Conservation (phyloP, 2,329 filamentous ascomycete genomes). For the Pseudopyrenochaeta lycopersici region DNA sequence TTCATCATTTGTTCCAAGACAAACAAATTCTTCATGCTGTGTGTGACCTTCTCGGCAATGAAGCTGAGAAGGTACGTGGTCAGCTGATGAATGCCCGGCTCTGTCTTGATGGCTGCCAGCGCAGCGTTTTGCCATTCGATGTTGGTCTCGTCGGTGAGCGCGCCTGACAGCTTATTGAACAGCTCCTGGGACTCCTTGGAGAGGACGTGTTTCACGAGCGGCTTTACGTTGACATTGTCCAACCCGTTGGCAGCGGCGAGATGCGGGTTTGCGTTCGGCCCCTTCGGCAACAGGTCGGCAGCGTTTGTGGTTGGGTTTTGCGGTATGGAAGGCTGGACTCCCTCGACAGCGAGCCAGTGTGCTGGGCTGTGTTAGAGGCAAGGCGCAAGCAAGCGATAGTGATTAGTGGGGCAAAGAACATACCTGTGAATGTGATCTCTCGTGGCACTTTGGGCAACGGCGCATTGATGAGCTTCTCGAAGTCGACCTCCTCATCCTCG, state of each 20-base stretch:
- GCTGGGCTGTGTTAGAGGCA: slow-evolving; percentile 61
- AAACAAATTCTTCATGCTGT: slow-evolving; percentile 89
- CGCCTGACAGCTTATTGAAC: slow-evolving; percentile 92
- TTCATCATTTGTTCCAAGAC: slow-evolving; percentile 92
- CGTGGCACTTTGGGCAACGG: slow-evolving; percentile 93
- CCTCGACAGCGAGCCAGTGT: slow-evolving; percentile 97
- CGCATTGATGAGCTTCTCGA: slow-evolving; percentile 98
- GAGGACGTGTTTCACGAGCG: slow-evolving; percentile 92
- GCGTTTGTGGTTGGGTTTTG: slow-evolving; percentile 93
- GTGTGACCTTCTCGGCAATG: slow-evolving; percentile 93
- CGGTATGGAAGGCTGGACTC: slow-evolving; percentile 93
- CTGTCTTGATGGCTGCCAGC: slow-evolving; percentile 82
- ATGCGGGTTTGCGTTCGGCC: slow-evolving; percentile 84
- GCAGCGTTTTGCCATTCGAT: slow-evolving; percentile 88
- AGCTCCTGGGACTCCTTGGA: slow-evolving; percentile 96
- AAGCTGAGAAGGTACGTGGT: slow-evolving; percentile 97
- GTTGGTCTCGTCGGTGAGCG: slow-evolving; percentile 85
- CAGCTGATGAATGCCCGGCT: slow-evolving; percentile 93
- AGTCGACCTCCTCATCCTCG: slow-evolving; percentile 98
- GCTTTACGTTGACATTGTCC: slow-evolving; percentile 85
- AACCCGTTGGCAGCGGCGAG: slow-evolving; percentile 84
- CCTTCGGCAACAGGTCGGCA: slow-evolving; percentile 89
- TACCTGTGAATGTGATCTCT: slow-evolving; percentile 91
- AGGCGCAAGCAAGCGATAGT: background rate
- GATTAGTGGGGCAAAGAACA: slow-evolving; percentile 22